Percentiles rank a stretch among this genome's conserved stretches.
Evolutionary conservation across 2,329 filamentous ascomycete species (phyloP).

Genomic region (Clarireedia homoeocarpa): DNA sequence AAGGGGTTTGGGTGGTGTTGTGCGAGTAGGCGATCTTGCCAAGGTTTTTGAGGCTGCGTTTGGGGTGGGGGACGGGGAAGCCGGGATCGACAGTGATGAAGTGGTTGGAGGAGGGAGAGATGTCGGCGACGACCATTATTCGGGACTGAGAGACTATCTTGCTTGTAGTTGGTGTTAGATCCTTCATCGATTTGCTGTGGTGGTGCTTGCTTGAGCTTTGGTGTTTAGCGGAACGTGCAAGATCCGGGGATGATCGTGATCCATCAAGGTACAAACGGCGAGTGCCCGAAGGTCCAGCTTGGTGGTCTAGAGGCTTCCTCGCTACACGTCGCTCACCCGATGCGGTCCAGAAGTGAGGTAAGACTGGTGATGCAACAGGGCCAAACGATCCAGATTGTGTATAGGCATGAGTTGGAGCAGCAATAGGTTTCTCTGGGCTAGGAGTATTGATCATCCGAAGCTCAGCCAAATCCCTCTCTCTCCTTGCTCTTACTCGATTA

Average conservation of each 20-base stretch:
- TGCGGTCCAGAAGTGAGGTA: no score
- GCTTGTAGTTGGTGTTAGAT: background rate
- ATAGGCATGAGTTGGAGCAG: no score
- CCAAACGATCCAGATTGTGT: no score
- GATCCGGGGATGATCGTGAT: background rate
- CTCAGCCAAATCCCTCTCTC: conserved; percentile 20
- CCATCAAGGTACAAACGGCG: background rate
- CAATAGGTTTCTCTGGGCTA: no score
- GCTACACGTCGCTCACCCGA: no score
- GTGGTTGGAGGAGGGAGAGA: background rate
- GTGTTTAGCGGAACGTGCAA: background rate
- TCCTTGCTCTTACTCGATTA: conserved; percentile 20
- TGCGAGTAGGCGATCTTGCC: background rate
- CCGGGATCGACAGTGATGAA: background rate
- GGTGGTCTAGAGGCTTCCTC: no score
- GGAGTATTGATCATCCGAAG: background rate
- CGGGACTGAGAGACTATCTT: background rate
- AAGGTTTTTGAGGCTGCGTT: background rate
- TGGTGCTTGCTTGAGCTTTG: no score
- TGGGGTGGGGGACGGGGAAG: background rate
- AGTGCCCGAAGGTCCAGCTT: background rate
- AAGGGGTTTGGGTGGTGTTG: background rate
- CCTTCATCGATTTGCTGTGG: no score
- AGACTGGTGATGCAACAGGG: no score
- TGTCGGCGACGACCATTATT: background rate